phyloP scores from a whole-genome alignment of 352 stramenopile genomes.

The Blastocystis sp. region DNA sequence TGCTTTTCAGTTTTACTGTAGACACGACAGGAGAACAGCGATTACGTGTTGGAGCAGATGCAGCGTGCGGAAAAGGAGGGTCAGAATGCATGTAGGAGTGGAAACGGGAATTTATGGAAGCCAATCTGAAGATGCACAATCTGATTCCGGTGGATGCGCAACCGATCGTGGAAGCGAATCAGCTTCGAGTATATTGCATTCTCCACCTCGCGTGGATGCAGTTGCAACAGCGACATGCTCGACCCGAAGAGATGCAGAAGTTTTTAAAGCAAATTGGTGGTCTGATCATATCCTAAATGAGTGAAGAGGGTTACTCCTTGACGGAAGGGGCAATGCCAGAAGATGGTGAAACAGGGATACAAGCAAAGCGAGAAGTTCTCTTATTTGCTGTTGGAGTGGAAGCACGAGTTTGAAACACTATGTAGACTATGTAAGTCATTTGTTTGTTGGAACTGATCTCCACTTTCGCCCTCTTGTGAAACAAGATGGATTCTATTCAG shows the following conservation, averaged over 20 bases:
- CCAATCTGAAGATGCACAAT: slow-evolving; percentile 17
- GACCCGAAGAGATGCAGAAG: neutral
- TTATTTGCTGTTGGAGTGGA: neutral
- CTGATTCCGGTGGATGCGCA: slow-evolving; percentile 6
- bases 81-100: neutral
- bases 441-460: neutral
- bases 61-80: neutral
- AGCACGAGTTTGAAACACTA: neutral
- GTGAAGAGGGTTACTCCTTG: neutral
- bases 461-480: neutral
- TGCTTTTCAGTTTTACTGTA: neutral
- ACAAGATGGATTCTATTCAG: neutral
- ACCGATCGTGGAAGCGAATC: neutral
- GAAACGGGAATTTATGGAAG: neutral
- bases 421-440: neutral
- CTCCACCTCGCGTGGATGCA: slow-evolving; percentile 1
- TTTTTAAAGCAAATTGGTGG: neutral
- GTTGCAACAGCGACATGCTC: neutral
- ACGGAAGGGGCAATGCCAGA: neutral
- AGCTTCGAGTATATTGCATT: slow-evolving; percentile 29
- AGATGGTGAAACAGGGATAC: neutral
- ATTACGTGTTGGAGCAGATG: slow-evolving; percentile 39
- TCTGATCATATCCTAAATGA: slow-evolving; percentile 33
- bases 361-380: neutral
- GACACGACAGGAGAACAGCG: neutral